Evolutionary conservation across 2,329 filamentous ascomycete species (phyloP).

Genomic region (Huntiella abstrusa): DNA sequence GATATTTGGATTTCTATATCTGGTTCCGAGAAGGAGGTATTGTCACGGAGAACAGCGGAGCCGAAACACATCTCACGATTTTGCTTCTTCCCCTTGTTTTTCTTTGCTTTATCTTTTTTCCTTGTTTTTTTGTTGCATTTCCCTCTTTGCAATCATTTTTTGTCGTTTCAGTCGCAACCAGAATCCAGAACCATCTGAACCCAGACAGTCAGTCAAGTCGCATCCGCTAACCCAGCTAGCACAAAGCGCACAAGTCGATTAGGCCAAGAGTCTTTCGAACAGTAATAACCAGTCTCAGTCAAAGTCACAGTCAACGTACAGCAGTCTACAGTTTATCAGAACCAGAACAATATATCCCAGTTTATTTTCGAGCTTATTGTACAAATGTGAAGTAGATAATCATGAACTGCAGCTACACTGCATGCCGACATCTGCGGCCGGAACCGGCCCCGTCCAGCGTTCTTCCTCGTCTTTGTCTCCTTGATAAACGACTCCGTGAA

Average conservation of each 20-base stretch:
- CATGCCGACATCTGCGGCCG: constrained; percentile 56
- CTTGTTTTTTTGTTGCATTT: background rate
- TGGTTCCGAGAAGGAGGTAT: background rate
- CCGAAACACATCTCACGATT: background rate
- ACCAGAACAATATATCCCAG: constrained; percentile 3
- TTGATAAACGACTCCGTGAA: constrained; percentile 29
- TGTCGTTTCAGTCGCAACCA: background rate
- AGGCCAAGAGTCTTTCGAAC: background rate
- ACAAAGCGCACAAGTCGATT: background rate
- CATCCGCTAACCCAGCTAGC: background rate
- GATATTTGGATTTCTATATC: background rate
- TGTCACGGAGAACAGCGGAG: background rate
- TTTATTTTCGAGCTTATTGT: background rate
- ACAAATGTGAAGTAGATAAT: background rate
- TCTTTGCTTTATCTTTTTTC: background rate
- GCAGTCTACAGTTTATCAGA: constrained; percentile 1
- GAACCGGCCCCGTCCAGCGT: constrained; percentile 72
- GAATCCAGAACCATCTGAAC: background rate
- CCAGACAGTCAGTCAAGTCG: background rate
- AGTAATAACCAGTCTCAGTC: background rate
- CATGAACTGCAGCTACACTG: constrained; percentile 93
- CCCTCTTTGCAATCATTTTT: background rate
- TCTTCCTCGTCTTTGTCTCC: constrained; percentile 56
- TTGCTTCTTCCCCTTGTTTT: constrained; percentile 2
- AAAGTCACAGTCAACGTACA: constrained; percentile 2